Percentiles rank a stretch among this genome's conserved stretches.
These are phyloP conservation scores for Pulicaria dysenterica DNA, from an alignment of 129 eudicot genomes.

Conservation along the genomic window DNA sequence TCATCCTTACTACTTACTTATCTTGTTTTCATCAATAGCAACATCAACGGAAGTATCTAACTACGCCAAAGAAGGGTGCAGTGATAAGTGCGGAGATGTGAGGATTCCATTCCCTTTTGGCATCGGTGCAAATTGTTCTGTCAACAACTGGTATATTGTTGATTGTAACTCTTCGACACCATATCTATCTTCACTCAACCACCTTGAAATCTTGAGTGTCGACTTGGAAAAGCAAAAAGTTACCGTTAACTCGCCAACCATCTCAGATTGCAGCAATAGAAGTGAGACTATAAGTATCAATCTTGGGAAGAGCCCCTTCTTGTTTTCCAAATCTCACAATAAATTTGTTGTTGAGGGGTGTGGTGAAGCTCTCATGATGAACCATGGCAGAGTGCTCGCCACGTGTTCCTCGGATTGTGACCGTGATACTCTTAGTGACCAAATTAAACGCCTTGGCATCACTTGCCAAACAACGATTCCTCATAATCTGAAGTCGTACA, in stretches of 20 bases:
- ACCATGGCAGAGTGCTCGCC: no score
- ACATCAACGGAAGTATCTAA: not conserved
- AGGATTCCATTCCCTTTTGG: conserved; percentile 6
- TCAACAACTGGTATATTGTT: not conserved
- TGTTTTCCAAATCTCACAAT: not conserved
- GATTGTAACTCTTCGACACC: not conserved
- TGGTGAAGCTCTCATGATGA: no score
- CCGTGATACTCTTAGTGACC: no score
- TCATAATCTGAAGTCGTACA: no score
- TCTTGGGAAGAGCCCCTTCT: not conserved
- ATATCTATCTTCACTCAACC: conserved; percentile 3
- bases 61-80: not conserved
- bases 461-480: no score
- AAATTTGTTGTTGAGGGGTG: not conserved
- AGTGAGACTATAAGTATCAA: not conserved
- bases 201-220: not conserved
- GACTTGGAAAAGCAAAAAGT: not conserved
- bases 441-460: no score
- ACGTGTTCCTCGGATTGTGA: no score
- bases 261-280: not conserved
- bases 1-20: not conserved
- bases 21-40: not conserved
- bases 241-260: not conserved
- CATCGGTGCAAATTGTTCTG: not conserved
- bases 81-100: not conserved